phyloP scores from a whole-genome alignment of 2,329 filamentous ascomycete species.

The Cucurbitaria berberidis region DNA sequence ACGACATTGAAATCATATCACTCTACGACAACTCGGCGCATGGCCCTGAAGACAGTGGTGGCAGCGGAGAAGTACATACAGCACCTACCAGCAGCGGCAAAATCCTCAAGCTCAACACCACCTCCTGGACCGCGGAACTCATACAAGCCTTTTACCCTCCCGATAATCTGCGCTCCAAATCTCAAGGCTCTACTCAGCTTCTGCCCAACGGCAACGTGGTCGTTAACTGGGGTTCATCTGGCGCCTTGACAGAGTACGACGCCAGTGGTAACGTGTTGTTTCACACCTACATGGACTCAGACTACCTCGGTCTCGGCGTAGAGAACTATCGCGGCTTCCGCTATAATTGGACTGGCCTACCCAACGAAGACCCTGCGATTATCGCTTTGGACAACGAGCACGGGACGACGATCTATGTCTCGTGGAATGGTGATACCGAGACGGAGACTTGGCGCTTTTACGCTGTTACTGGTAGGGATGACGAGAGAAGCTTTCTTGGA shows the following conservation, averaged over 20 bases:
- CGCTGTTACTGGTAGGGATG: conserved; percentile 26
- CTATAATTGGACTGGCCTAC: conserved; percentile 33
- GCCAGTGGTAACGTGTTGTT: conserved; percentile 49
- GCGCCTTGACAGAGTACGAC: conserved; percentile 57
- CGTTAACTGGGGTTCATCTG: conserved; percentile 57
- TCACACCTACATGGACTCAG: conserved; percentile 45
- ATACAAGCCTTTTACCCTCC: conserved; percentile 26
- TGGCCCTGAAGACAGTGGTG: conserved; percentile 48
- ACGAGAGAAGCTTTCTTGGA: conserved; percentile 8
- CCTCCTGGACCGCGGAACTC: conserved; percentile 23
- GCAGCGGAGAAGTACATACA: conserved; percentile 51
- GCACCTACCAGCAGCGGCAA: conserved; percentile 30
- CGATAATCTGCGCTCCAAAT: conserved; percentile 45
- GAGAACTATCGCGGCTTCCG: conserved; percentile 51
- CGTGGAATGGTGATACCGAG: conserved; percentile 41
- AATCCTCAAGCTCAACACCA: conserved; percentile 22
- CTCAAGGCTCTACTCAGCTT: conserved; percentile 53
- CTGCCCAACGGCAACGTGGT: conserved; percentile 54
- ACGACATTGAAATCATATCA: conserved; percentile 20
- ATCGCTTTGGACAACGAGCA: conserved; percentile 26
- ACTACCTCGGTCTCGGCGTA: conserved; percentile 36
- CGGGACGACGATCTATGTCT: conserved; percentile 27
- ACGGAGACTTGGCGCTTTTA: conserved; percentile 41
- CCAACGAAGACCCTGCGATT: conserved; percentile 29
- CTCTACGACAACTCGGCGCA: conserved; percentile 54